Base-by-base conservation (phyloP, 2,329 filamentous ascomycete genomes). In the Penicillium nordicum region DNA sequence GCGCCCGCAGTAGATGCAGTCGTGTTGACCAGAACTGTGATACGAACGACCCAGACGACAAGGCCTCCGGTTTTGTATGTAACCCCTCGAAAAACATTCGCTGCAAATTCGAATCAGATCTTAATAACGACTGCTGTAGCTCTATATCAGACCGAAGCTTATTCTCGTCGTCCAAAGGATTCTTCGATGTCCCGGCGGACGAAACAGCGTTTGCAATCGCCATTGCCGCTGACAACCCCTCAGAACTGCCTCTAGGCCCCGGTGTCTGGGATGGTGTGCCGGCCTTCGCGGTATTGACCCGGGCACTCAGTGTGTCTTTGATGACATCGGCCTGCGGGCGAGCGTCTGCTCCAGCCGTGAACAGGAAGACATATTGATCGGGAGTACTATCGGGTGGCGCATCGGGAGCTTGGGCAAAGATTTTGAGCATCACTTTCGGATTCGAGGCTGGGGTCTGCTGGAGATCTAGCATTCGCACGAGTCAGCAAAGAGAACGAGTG, bases 21-120 rank as follows among this genome's bases (percentile, higher is more conserved):
- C 95, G 84, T 2, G 91, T 90, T 1, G 91, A 90, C 94, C 94
- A 99, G 76, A 99, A 99, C 72, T 97, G 93, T 1, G 86, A 81
- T 64, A 93, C 92, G 73, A 97, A 96, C 43, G 92, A 88, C 1
- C 84, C 84, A 29, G 88, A 85, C 0, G 88, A 88, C 59, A 97
- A 88, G 2, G 88, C 87, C 8, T 93, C 88, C 0, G 93, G 92
- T 69, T 96, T 96, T 9, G 89, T 89, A 50, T 84, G 82, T 47
- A 92, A 79, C 0, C 91, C 89, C 69, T 96, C 91, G 77, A 91
- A 87, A 71, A 97, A 97, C 42, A 92, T 94, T 71, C 89, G 86
- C 64, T 89, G 85, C 40, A 99, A 80, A 11, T 80, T 80, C 18
- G 84, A 79, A 69, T 96, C 89, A 55, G 90, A 87, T 67, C 89